Base-by-base conservation (phyloP, 2,329 filamentous ascomycete species). In the Colletotrichum acutatum region DNA sequence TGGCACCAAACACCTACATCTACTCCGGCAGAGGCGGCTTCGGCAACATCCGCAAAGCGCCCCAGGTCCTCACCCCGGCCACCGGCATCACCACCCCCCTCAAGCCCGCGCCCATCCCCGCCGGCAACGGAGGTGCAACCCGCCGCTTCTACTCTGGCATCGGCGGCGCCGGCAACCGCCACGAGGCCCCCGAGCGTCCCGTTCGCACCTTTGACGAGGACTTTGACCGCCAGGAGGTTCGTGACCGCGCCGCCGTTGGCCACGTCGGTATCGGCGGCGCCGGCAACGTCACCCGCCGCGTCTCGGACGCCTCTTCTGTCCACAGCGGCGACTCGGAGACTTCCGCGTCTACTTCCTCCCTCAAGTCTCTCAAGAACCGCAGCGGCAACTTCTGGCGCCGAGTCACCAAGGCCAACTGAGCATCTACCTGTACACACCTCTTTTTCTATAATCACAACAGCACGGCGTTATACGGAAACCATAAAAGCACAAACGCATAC, bases 161-260 rank as follows among this genome's bases (percentile, higher is more conserved):
- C 71, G 91, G 91, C 76, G 91, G 91, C 71, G 91, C 90, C 2
- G 91, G 91, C 78, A 93, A 93, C 83, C 86, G 90, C 75, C 94
- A 94, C 82, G 90, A 92, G 80, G 80, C 81, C 77, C 78, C 74
- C 72, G 60, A 82, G 80, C 78, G 80, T 78, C 71, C 80, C 81
- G 59, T 61, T 46, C 42, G 72, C 66, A 75, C 49, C 59, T 74
- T 76, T 14, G 75, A 79, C 57, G 74, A 75, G 70, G 59, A 73
- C 72, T 59, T 76, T 74, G 59, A 72, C 58, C 66, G 69, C 60
- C 72, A 67, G 71, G 49, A 56, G 62, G 58, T 58, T 56, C 70
- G 73, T 54, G 75, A 77, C 61, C 75, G 70, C 62, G 75, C 77
- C 30, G 74, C 71, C 64, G 59, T 70, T 49, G 64, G 74, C 22